Conservation (phyloP, 2,329 filamentous ascomycete species). For the Aspergillus costaricaensis region DNA sequence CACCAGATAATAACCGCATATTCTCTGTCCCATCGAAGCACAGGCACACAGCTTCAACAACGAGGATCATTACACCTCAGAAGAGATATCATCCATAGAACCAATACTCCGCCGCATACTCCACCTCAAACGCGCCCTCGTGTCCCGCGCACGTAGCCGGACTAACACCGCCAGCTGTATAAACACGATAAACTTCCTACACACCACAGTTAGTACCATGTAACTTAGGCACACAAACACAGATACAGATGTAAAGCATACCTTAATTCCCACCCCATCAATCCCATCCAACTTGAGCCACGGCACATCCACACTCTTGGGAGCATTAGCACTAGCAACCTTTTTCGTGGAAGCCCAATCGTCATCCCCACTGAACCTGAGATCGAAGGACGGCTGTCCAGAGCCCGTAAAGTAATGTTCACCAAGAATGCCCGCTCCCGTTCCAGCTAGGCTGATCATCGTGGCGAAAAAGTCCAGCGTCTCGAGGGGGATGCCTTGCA, state of each 20-base stretch:
- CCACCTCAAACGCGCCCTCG: conserved; percentile 33
- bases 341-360: conserved; percentile 33
- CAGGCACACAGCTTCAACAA: too few relatives aligned
- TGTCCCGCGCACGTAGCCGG: conserved; percentile 39
- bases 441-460: conserved; percentile 18
- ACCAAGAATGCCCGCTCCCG: conserved; percentile 34
- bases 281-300: conserved; percentile 37
- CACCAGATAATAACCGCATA: too few relatives aligned
- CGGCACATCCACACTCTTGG: conserved; percentile 28
- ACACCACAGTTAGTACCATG: neutral
- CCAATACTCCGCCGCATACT: conserved; percentile 49
- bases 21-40: neutral
- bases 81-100: conserved; percentile 35
- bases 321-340: conserved; percentile 31
- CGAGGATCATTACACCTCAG: too few relatives aligned
- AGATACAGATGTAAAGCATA: conserved; percentile 17
- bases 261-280: conserved; percentile 32
- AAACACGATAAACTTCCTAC: conserved; percentile 46
- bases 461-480: conserved; percentile 31
- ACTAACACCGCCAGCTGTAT: conserved; percentile 39
- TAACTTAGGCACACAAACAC: too few relatives aligned
- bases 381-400: conserved; percentile 36
- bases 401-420: conserved; percentile 38
- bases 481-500: conserved; percentile 26
- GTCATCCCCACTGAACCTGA: conserved; percentile 25